Evolutionary conservation across 1,284 basidiomycete genomes (phyloP).

Genomic region (Sanghuangporus weigelae): DNA sequence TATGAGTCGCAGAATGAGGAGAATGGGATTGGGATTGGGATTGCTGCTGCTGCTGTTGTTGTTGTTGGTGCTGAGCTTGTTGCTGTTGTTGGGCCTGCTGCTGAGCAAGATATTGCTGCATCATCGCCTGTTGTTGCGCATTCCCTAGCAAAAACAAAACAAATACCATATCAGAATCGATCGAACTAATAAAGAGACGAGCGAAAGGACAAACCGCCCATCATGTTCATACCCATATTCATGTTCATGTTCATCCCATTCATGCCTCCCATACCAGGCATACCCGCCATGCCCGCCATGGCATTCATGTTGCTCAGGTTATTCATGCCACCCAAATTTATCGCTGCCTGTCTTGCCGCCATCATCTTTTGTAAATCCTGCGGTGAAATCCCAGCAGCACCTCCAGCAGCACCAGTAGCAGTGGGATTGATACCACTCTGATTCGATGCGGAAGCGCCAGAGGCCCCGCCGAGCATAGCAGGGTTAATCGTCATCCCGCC

Average conservation of each 20-base stretch:
- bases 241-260: slow-evolving; percentile 16
- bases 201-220: slow-evolving; percentile 7
- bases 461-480: slow-evolving; percentile 13
- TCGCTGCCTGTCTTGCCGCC: slow-evolving; percentile 14
- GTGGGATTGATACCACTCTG: neutral
- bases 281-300: slow-evolving; percentile 9
- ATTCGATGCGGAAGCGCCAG: neutral
- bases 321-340: slow-evolving; percentile 8
- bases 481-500: slow-evolving; percentile 12
- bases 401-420: neutral
- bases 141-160: neutral
- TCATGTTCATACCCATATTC: slow-evolving; percentile 19
- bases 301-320: neutral
- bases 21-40: slow-evolving; percentile 19
- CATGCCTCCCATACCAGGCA: slow-evolving; percentile 10
- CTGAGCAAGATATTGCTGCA: neutral
- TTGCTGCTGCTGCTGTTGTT: slow-evolving; percentile 23
- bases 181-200: neutral
- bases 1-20: neutral
- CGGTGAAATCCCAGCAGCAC: slow-evolving; percentile 7
- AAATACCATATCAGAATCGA: slow-evolving; percentile 10
- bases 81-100: slow-evolving; percentile 17
- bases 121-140: neutral
- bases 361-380: slow-evolving; percentile 19
- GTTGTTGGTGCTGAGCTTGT: slow-evolving; percentile 18